A percentile compares a stretch with the other conserved stretches of the same genome.
Conservation (phyloP, 805 yeast genomes). For the Pichia scutulata region DNA sequence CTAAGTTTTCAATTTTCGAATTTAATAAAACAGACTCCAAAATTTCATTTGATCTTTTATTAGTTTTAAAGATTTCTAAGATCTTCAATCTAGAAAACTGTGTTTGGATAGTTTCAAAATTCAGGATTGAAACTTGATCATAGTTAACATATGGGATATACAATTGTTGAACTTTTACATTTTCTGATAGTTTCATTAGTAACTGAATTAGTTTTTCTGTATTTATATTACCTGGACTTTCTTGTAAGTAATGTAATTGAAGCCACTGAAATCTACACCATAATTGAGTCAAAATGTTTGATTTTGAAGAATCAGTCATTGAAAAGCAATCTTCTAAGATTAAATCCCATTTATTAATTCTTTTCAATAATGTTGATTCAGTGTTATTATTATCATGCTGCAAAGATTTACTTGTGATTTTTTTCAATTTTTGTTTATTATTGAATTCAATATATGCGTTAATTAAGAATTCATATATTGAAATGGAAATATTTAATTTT, state of each 20-base stretch:
- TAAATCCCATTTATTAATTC: slow-evolving; percentile 43
- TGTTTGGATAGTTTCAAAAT: slow-evolving; percentile 39
- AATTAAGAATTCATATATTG: slow-evolving; percentile 37
- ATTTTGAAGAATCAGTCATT: not conserved
- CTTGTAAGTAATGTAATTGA: slow-evolving; percentile 36
- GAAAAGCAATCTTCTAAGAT: slow-evolving; percentile 27
- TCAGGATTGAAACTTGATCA: slow-evolving; percentile 50
- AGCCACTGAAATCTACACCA: slow-evolving; percentile 43
- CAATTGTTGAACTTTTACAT: slow-evolving; percentile 16
- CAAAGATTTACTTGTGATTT: slow-evolving; percentile 12
- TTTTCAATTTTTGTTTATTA: slow-evolving; percentile 20
- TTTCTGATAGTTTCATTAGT: slow-evolving; percentile 21
- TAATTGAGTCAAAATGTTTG: slow-evolving; percentile 8
- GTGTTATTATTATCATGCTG: slow-evolving; percentile 29
- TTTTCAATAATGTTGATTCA: slow-evolving; percentile 32
- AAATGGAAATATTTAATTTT: slow-evolving; percentile 22
- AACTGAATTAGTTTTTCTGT: slow-evolving; percentile 29
- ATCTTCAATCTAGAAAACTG: slow-evolving; percentile 70
- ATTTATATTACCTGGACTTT: slow-evolving; percentile 18
- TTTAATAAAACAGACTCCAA: slow-evolving; percentile 19
- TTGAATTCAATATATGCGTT: slow-evolving; percentile 33
- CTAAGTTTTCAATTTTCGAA: slow-evolving; percentile 10
- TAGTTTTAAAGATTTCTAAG: slow-evolving; percentile 54
- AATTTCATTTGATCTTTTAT: slow-evolving; percentile 25
- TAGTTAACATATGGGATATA: slow-evolving; percentile 49